A percentile compares a stretch with the other conserved stretches of the same genome.
These are phyloP conservation scores for Pyronema domesticum DNA, from an alignment of 495 filamentous ascomycete genomes.

Conservation along the genomic window DNA sequence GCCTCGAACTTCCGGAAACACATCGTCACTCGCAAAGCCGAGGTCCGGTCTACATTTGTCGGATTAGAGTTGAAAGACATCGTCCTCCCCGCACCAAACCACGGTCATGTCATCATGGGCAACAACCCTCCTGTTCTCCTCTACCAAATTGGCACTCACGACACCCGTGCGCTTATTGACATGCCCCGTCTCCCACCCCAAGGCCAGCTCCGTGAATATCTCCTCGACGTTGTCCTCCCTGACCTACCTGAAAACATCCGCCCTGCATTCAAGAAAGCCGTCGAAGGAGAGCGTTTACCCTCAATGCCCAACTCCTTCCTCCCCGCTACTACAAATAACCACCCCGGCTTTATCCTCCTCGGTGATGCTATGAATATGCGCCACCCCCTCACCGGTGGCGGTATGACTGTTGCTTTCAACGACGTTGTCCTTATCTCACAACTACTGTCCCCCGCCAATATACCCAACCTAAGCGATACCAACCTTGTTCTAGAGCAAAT, in stretches of 20 bases:
- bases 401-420: slow-evolving; percentile 89
- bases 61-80: slow-evolving; percentile 82
- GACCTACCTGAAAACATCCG: slow-evolving; percentile 50
- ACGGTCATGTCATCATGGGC: slow-evolving; percentile 78
- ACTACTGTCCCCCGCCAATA: slow-evolving; percentile 44
- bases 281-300: slow-evolving; percentile 48
- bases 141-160: slow-evolving; percentile 92
- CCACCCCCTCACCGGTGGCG: slow-evolving; percentile 81
- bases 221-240: slow-evolving; percentile 59
- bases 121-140: slow-evolving; percentile 66
- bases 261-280: slow-evolving; percentile 54
- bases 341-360: slow-evolving; percentile 60
- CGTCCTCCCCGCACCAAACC: slow-evolving; percentile 47
- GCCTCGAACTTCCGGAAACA: slow-evolving; percentile 80
- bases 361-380: slow-evolving; percentile 96
- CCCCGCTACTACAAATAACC: slow-evolving; percentile 47
- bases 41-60: slow-evolving; percentile 69
- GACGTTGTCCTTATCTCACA: slow-evolving; percentile 62
- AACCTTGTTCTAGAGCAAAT: slow-evolving; percentile 47
- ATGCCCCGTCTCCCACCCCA: slow-evolving; percentile 58
- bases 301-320: slow-evolving; percentile 93
- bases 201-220: slow-evolving; percentile 69
- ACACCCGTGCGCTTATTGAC: slow-evolving; percentile 80
- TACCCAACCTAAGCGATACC: slow-evolving; percentile 55
- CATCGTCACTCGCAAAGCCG: slow-evolving; percentile 47